phyloP scores from a whole-genome alignment of 2,329 filamentous ascomycete species.

The Eutypa lata region DNA sequence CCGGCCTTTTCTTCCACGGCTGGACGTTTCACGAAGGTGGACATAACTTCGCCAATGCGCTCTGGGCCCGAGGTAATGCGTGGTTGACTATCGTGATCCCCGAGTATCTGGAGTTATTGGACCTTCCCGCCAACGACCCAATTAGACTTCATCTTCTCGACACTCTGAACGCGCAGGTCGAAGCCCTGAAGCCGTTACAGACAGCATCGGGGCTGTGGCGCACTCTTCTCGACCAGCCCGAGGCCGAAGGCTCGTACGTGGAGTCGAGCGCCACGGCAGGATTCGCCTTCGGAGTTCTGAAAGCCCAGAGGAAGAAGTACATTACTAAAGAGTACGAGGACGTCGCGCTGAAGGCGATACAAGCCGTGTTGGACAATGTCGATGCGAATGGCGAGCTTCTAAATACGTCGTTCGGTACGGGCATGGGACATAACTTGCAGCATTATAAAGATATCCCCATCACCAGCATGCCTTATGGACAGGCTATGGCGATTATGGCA shows the following conservation, averaged over 20 bases:
- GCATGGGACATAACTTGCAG: constrained; percentile 69
- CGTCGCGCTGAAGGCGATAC: constrained; percentile 62
- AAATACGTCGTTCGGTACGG: constrained; percentile 76
- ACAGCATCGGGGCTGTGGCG: constrained; percentile 65
- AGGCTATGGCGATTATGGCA: constrained; percentile 82
- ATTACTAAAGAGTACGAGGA: constrained; percentile 59
- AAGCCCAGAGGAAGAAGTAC: constrained; percentile 68
- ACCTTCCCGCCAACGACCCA: constrained; percentile 60
- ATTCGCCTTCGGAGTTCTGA: constrained; percentile 77
- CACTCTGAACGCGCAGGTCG: constrained; percentile 66
- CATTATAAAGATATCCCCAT: constrained; percentile 74
- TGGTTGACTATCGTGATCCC: constrained; percentile 85
- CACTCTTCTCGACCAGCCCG: constrained; percentile 67
- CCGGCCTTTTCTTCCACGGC: constrained; percentile 77
- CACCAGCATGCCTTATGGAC: constrained; percentile 81
- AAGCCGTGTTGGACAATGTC: constrained; percentile 65
- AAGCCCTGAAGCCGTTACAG: constrained; percentile 61
- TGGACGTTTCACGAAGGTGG: constrained; percentile 73
- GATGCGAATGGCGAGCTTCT: constrained; percentile 65
- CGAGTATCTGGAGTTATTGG: constrained; percentile 72
- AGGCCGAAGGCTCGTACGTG: constrained; percentile 66
- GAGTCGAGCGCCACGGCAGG: constrained; percentile 78
- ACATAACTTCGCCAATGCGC: constrained; percentile 57
- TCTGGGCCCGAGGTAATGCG: constrained; percentile 61
- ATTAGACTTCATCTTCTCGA: constrained; percentile 57